phyloP scores from a whole-genome alignment of 345 rosid species.

The Moricandia moricandioides region DNA sequence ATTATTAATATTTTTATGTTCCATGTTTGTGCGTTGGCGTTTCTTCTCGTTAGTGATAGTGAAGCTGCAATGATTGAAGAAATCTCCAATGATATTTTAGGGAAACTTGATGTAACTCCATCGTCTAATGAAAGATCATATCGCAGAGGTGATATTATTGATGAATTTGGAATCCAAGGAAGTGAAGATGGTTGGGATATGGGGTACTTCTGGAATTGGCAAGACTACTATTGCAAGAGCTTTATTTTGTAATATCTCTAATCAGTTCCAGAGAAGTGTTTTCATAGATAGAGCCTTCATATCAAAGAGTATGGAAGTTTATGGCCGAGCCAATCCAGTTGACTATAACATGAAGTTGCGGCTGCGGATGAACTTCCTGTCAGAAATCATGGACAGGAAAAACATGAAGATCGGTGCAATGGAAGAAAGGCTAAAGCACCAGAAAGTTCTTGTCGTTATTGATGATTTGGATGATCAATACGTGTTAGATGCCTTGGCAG shows the following conservation, averaged over 20 bases:
- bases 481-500: not conserved
- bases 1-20: not conserved
- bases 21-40: not conserved
- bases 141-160: not conserved
- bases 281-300: not conserved
- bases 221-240: conserved; percentile 4
- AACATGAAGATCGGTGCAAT: not conserved
- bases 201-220: not conserved
- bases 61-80: conserved; percentile 1
- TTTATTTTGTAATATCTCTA: not conserved
- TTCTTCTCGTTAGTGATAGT: not conserved
- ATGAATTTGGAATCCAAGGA: not conserved
- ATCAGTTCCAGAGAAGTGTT: not conserved
- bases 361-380: not conserved
- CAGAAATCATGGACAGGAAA: not conserved
- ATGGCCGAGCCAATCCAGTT: conserved; percentile 2
- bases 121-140: not conserved
- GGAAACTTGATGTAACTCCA: not conserved
- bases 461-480: conserved; percentile 9
- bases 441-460: not conserved
- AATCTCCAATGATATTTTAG: not conserved
- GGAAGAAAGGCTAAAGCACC: not conserved
- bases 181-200: conserved; percentile 6
- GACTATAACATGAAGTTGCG: conserved; percentile 1
- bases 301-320: not conserved